Percentiles rank a stretch among this genome's conserved stretches.
phyloP scores from a whole-genome alignment of 495 filamentous ascomycete species.

The Penicillium dipodomyicola region DNA sequence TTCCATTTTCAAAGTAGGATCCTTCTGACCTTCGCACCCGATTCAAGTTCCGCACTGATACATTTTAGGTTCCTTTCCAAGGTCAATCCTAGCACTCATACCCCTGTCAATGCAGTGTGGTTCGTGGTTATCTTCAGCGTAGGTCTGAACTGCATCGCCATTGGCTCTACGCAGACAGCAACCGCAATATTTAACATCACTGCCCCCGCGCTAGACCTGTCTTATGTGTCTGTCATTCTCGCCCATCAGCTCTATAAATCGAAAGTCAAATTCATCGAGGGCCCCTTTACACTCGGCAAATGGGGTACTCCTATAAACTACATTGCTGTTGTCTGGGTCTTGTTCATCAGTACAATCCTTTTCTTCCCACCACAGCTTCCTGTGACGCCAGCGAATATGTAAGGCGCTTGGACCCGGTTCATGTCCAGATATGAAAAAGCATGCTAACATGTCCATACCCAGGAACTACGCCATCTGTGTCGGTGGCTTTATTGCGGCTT shows the following conservation, averaged over 20 bases:
- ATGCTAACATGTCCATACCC: constrained; percentile 5
- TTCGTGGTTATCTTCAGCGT: constrained; percentile 64
- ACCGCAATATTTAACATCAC: constrained; percentile 70
- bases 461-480: constrained; percentile 70
- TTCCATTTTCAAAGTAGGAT: constrained; percentile 61
- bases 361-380: constrained; percentile 64
- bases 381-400: constrained; percentile 64
- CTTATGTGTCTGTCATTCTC: constrained; percentile 67
- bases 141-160: constrained; percentile 63
- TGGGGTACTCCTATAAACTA: constrained; percentile 60
- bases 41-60: background rate
- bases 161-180: constrained; percentile 65
- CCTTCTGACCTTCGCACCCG: background rate
- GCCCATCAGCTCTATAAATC: constrained; percentile 59
- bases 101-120: constrained; percentile 69
- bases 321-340: constrained; percentile 61
- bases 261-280: constrained; percentile 58
- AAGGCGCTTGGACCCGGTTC: background rate
- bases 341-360: constrained; percentile 65
- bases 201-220: constrained; percentile 66
- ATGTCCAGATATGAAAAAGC: background rate
- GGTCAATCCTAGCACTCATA: constrained; percentile 57
- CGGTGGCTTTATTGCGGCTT: constrained; percentile 58
- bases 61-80: constrained; percentile 51
- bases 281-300: constrained; percentile 62